phyloP scores from a whole-genome alignment of 768 basidiomycete species.

The Hericium erinaceus region DNA sequence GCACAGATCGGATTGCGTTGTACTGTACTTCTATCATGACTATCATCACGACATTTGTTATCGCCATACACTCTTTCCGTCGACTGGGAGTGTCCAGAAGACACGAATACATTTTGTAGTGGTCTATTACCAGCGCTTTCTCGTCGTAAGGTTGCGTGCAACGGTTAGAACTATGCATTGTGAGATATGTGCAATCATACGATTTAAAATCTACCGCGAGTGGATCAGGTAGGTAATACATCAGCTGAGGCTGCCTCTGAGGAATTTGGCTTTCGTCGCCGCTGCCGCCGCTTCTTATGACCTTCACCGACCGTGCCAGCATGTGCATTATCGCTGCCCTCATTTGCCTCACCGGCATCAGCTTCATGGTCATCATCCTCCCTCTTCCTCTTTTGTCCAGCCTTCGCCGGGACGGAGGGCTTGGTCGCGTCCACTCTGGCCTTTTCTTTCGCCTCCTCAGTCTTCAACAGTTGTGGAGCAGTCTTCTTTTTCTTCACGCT shows the following conservation, averaged over 20 bases:
- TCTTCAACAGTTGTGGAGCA: background rate
- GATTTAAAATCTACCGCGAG: too few relatives aligned
- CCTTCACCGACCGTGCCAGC: slow-evolving; percentile 17
- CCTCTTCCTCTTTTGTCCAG: slow-evolving; percentile 21
- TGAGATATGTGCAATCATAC: too few relatives aligned
- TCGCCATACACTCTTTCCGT: too few relatives aligned
- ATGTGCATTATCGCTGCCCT: slow-evolving; percentile 8
- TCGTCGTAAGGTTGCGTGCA: too few relatives aligned
- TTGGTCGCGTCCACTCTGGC: background rate
- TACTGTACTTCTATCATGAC: too few relatives aligned
- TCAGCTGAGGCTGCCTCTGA: background rate
- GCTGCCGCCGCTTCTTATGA: slow-evolving; percentile 12
- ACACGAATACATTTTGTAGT: too few relatives aligned
- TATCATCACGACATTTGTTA: too few relatives aligned
- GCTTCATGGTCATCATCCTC: slow-evolving; percentile 15
- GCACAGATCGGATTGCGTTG: too few relatives aligned
- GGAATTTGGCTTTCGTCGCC: background rate
- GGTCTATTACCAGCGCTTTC: too few relatives aligned
- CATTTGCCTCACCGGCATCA: slow-evolving; percentile 4
- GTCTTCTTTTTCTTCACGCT: slow-evolving; percentile 82
- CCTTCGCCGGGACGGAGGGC: background rate
- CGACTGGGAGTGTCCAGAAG: too few relatives aligned
- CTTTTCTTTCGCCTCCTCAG: slow-evolving; percentile 10
- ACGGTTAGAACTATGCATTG: too few relatives aligned
- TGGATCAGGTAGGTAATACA: too few relatives aligned